A percentile compares a stretch with the other conserved stretches of the same genome.
phyloP scores from a whole-genome alignment of 768 basidiomycete genomes.

The Termitomyces heimii region DNA sequence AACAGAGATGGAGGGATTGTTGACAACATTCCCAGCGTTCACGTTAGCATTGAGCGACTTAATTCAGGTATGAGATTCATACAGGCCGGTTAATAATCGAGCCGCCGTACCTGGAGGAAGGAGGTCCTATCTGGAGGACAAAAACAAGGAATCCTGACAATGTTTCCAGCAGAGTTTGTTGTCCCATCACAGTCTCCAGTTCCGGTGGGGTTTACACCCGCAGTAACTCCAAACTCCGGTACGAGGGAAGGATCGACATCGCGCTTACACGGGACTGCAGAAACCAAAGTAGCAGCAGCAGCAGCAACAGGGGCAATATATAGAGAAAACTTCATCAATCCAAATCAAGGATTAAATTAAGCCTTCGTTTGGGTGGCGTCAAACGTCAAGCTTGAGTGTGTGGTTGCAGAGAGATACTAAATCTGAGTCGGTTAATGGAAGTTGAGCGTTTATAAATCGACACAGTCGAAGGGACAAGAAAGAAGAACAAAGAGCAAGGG shows the following conservation, averaged over 20 bases:
- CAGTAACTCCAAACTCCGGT: slow-evolving; percentile 50
- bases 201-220: slow-evolving; percentile 59
- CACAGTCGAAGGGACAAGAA: slow-evolving; percentile 14
- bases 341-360: background rate
- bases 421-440: background rate
- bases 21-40: slow-evolving; percentile 54
- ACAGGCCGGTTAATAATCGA: background rate
- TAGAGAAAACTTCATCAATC: slow-evolving; percentile 28
- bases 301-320: slow-evolving; percentile 23
- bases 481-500: background rate
- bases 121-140: slow-evolving; percentile 53
- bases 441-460: slow-evolving; percentile 7
- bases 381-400: slow-evolving; percentile 12
- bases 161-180: slow-evolving; percentile 46
- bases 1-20: slow-evolving; percentile 55
- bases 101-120: slow-evolving; percentile 43
- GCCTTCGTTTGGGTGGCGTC: slow-evolving; percentile 6
- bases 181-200: slow-evolving; percentile 59
- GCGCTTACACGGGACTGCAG: slow-evolving; percentile 36
- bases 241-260: slow-evolving; percentile 38
- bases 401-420: background rate
- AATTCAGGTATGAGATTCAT: background rate
- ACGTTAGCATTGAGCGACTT: slow-evolving; percentile 48
- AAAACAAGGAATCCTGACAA: slow-evolving; percentile 56
- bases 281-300: slow-evolving; percentile 22